A percentile compares a stretch with the other conserved stretches of the same genome.
Evolutionary conservation across 768 basidiomycete genomes (phyloP).

Genomic region (Dacryopinax spathularia): DNA sequence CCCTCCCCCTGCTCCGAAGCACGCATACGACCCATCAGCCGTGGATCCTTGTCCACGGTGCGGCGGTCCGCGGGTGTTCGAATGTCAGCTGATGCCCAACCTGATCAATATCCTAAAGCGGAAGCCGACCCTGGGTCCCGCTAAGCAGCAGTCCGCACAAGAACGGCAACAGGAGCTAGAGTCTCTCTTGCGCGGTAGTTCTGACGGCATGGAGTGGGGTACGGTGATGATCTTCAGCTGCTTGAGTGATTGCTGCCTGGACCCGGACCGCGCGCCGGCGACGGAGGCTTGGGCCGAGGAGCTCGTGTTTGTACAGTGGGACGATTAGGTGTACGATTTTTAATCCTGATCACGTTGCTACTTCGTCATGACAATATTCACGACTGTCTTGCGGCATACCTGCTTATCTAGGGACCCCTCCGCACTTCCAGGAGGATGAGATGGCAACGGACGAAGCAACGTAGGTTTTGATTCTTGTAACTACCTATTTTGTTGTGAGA

Average conservation of each 20-base stretch:
- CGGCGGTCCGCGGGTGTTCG: slow-evolving; percentile 56
- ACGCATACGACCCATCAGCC: slow-evolving; percentile 39
- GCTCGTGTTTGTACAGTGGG: slow-evolving; percentile 61
- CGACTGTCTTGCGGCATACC: too few relatives aligned
- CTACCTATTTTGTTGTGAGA: too few relatives aligned
- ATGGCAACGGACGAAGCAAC: too few relatives aligned
- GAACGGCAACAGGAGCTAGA: slow-evolving; percentile 53
- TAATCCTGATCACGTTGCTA: too few relatives aligned
- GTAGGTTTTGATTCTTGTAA: too few relatives aligned
- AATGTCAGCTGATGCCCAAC: slow-evolving; percentile 91
- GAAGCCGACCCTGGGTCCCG: slow-evolving; percentile 15
- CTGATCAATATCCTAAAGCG: slow-evolving; percentile 60
- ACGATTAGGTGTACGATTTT: too few relatives aligned
- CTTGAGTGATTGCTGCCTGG: slow-evolving; percentile 55
- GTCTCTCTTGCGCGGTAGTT: slow-evolving; percentile 36
- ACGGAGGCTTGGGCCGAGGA: slow-evolving; percentile 56
- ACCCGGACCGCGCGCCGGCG: slow-evolving; percentile 25
- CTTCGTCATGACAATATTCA: too few relatives aligned
- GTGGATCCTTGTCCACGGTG: slow-evolving; percentile 59
- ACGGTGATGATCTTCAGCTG: slow-evolving; percentile 84
- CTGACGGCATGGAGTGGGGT: slow-evolving; percentile 80
- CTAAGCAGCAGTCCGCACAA: slow-evolving; percentile 40
- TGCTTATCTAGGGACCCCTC: too few relatives aligned
- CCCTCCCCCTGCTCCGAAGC: slow-evolving; percentile 29
- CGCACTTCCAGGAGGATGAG: too few relatives aligned